phyloP scores from a whole-genome alignment of 2,329 filamentous ascomycete genomes.

The Fusarium protoensiforme region DNA sequence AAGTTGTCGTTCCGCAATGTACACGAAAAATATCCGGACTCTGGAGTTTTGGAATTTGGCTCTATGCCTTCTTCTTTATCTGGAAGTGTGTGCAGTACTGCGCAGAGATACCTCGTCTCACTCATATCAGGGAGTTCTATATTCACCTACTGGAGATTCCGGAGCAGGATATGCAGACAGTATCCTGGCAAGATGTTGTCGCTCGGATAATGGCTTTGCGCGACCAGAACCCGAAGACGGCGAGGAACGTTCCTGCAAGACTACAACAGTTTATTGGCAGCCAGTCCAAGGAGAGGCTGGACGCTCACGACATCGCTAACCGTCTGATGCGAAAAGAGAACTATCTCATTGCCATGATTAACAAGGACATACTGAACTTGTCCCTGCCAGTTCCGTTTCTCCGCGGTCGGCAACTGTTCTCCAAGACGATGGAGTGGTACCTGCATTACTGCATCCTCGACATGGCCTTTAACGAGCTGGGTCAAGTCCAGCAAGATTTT shows the following conservation, averaged over 20 bases:
- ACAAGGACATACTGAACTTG: conserved; percentile 93
- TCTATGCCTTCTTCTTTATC: conserved; percentile 87
- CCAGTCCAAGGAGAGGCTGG: conserved; percentile 92
- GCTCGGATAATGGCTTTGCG: conserved; percentile 85
- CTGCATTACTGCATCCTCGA: conserved; percentile 91
- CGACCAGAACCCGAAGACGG: conserved; percentile 87
- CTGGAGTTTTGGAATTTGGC: conserved; percentile 83
- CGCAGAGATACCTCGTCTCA: conserved; percentile 77
- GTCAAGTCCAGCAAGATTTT: conserved; percentile 88
- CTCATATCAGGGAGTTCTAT: conserved; percentile 87
- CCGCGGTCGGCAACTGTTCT: conserved; percentile 83
- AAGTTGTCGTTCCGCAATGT: conserved; percentile 77
- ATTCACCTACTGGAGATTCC: conserved; percentile 84
- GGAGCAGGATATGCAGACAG: conserved; percentile 87
- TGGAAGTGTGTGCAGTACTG: conserved; percentile 81
- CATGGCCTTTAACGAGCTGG: conserved; percentile 90
- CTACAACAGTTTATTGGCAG: conserved; percentile 74
- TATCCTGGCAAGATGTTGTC: conserved; percentile 93
- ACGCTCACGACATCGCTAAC: conserved; percentile 97
- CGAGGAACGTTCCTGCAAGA: conserved; percentile 62
- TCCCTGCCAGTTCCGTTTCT: conserved; percentile 88
- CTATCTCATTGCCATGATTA: conserved; percentile 95
- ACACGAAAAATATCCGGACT: conserved; percentile 78
- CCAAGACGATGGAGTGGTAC: conserved; percentile 91
- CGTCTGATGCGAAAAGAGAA: conserved; percentile 96